Evolutionary conservation across 176 grass and related monocot species (phyloP).

Genomic region (Alopecurus myosuroides): DNA sequence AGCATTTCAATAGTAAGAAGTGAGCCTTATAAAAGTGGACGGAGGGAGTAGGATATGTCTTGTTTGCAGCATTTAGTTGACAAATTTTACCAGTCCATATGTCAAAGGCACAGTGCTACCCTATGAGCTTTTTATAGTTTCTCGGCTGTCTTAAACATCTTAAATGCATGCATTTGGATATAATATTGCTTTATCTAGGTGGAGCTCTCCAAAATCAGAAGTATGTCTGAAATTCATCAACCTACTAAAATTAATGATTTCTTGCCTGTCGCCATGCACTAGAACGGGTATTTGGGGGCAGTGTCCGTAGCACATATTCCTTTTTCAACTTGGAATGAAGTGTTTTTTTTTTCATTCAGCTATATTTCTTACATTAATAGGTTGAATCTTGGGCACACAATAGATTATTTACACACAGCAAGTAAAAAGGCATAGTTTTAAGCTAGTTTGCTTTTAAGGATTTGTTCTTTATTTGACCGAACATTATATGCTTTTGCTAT

Average conservation of each 20-base stretch:
- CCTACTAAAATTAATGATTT: not conserved
- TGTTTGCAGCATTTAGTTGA: conserved; percentile 9
- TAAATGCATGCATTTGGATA: not conserved
- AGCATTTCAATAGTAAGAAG: no score
- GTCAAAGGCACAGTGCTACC: not conserved
- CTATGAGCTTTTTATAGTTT: not conserved
- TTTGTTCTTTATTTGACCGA: conserved; percentile 8
- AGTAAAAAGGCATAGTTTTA: not conserved
- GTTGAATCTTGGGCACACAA: not conserved
- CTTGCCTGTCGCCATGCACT: not conserved
- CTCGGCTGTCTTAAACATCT: not conserved
- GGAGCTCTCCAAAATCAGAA: not conserved
- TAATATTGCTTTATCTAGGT: not conserved
- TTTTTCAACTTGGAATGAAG: not conserved
- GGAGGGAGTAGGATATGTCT: not conserved
- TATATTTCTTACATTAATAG: not conserved
- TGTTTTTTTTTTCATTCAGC: not conserved
- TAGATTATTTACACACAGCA: not conserved
- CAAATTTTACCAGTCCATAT: not conserved
- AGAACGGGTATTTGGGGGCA: not conserved
- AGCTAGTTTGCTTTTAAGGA: conserved; percentile 1
- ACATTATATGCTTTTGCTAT: not conserved
- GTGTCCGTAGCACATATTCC: not conserved
- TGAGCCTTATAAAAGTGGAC: no score
- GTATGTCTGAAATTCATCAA: not conserved